A percentile compares a stretch with the other conserved stretches of the same genome.
Evolutionary conservation across 2,329 filamentous ascomycete genomes (phyloP).

Genomic region (Penicillium sp.): DNA sequence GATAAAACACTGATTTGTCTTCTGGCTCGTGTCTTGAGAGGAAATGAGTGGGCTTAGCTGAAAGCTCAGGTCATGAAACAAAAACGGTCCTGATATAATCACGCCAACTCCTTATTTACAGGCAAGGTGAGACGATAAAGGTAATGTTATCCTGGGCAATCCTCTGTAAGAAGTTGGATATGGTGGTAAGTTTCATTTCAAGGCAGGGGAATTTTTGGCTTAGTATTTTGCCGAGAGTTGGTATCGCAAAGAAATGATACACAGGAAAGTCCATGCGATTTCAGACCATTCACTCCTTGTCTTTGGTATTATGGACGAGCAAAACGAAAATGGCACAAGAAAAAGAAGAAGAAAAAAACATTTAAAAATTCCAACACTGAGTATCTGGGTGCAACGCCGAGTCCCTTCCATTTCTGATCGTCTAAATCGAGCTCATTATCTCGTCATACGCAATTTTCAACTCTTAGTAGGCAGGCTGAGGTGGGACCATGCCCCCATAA

Average conservation of each 20-base stretch:
- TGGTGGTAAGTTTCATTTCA: slow-evolving; percentile 9
- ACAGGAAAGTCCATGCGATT: not conserved
- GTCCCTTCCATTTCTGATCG: slow-evolving; percentile 28
- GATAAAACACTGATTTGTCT: too few relatives aligned
- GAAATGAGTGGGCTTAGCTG: not conserved
- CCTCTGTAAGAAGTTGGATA: not conserved
- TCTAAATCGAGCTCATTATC: slow-evolving; percentile 29
- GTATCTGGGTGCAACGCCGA: slow-evolving; percentile 31
- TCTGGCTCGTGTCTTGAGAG: too few relatives aligned
- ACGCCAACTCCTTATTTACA: not conserved
- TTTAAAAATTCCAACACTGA: slow-evolving; percentile 13
- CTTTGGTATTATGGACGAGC: not conserved
- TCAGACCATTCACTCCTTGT: not conserved
- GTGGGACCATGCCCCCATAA: slow-evolving; percentile 41
- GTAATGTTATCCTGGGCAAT: not conserved
- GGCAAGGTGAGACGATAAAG: not conserved
- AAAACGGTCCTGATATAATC: not conserved
- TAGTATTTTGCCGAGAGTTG: not conserved
- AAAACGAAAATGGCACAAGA: slow-evolving; percentile 3
- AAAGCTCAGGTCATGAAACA: not conserved
- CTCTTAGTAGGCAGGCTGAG: slow-evolving; percentile 36
- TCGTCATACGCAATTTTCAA: slow-evolving; percentile 23
- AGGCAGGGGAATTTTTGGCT: not conserved
- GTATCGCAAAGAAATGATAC: not conserved
- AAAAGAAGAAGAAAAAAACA: slow-evolving; percentile 9